Evolutionary conservation across 208 protist genomes (phyloP).

Genomic region (Porcisia deanei): DNA sequence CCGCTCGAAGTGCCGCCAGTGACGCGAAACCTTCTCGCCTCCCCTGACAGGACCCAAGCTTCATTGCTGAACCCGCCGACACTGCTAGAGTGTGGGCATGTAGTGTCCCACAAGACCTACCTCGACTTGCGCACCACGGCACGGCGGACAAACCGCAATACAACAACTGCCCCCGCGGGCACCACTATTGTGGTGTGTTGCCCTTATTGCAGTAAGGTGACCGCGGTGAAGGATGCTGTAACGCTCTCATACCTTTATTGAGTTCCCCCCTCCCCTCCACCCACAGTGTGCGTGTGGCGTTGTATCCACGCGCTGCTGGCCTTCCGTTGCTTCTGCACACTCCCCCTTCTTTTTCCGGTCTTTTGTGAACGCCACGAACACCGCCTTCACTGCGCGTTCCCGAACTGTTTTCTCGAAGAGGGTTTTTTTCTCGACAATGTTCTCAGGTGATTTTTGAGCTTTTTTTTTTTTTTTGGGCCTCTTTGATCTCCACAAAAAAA

Average conservation of each 20-base stretch:
- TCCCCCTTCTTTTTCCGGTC: too few species aligned
- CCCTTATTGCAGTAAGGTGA: slow-evolving; percentile 69
- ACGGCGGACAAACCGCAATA: slow-evolving; percentile 20
- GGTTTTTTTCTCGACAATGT: too few species aligned
- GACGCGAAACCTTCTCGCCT: slow-evolving; percentile 40
- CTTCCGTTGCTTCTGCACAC: too few species aligned
- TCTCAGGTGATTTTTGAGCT: too few species aligned
- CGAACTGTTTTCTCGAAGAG: too few species aligned
- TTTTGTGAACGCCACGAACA: too few species aligned
- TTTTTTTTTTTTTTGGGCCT: too few species aligned
- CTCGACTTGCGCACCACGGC: slow-evolving; percentile 33
- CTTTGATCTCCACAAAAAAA: too few species aligned
- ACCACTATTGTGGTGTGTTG: slow-evolving; percentile 43
- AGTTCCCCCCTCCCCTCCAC: slow-evolving; percentile 5
- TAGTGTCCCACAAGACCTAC: slow-evolving; percentile 67
- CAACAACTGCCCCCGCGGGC: neutral
- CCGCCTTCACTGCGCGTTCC: too few species aligned
- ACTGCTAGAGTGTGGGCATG: slow-evolving; percentile 75
- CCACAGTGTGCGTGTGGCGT: too few species aligned
- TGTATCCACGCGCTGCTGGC: too few species aligned
- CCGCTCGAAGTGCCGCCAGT: slow-evolving; percentile 8
- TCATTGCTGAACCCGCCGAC: slow-evolving; percentile 58
- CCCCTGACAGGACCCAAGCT: slow-evolving; percentile 8
- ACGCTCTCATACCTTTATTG: slow-evolving; percentile 67
- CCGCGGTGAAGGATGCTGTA: slow-evolving; percentile 33